Conservation (phyloP, 345 rosid genomes). For the Isatis tinctoria region DNA sequence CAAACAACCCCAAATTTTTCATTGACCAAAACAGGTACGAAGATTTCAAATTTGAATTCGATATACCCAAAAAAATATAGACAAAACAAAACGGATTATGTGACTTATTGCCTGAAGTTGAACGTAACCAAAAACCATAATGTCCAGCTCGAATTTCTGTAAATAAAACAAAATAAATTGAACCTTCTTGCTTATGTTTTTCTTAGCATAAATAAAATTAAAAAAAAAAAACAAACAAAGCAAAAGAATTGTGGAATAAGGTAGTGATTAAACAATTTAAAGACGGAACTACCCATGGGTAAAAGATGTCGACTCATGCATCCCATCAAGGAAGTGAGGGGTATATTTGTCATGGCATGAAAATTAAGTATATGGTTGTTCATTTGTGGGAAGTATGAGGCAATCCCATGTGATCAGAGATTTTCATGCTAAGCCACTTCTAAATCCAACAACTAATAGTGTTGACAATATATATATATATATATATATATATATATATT, state of each 20-base stretch:
- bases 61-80: background rate
- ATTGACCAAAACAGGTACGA: background rate
- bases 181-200: background rate
- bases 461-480: too few relatives aligned
- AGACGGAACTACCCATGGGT: background rate
- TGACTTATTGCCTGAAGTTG: too few relatives aligned
- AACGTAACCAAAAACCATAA: too few relatives aligned
- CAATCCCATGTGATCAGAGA: slow-evolving; percentile 33
- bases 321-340: slow-evolving; percentile 29
- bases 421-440: slow-evolving; percentile 19
- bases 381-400: slow-evolving; percentile 30
- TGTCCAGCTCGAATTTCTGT: background rate
- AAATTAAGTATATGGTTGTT: slow-evolving; percentile 26
- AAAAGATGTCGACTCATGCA: slow-evolving; percentile 13
- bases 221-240: background rate
- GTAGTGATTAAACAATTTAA: background rate
- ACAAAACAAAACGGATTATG: background rate
- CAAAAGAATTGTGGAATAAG: background rate
- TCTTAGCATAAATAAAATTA: background rate
- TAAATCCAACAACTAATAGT: slow-evolving; percentile 2
- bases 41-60: background rate
- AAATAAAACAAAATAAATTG: background rate
- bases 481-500: too few relatives aligned
- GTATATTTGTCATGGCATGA: slow-evolving; percentile 20
- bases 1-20: background rate